Base-by-base conservation (phyloP, 495 filamentous ascomycete species). In the Oidiodendron maius region DNA sequence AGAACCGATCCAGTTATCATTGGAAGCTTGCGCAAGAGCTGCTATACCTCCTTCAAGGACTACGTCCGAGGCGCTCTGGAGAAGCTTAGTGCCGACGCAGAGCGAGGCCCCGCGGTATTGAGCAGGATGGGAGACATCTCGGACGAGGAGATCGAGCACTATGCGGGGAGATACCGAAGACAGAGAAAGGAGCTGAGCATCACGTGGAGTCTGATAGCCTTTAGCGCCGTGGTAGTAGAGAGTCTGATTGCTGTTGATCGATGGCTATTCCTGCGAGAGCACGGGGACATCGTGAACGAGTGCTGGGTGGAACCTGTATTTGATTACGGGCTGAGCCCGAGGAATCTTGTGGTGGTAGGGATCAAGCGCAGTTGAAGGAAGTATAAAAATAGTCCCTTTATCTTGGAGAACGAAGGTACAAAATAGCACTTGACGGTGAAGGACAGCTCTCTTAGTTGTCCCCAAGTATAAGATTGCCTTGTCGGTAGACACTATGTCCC, bases 251-350 rank as follows among this genome's bases (percentile, higher is more conserved):
- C 96, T 28, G 82, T 89, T 25, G 93, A 98, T 71, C 71, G 93
- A 35, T 97, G 88, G 89, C 71, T 88, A 45, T 98, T 86, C 65
- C 70, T 98, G 48, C 80, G 69, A 38, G 91, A 98, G 61, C 84
- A 94, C 55, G 57, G 72, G 23, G 70, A 77, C 20, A 70, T 76
- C 15, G 72, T 90, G 28, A 72, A 75, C 53, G 78, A 88, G 52
- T 80, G 75, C 50, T 98, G 93, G 93, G 90, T 96, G 24, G 89
- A 97, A 66, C 71, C 83, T 16, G 89, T 95, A 0, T 97, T 96
- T 67, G 89, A 93, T 52, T 96, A 95, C 66, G 64, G 68, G n/a
- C 61, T 82, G 66, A 96, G 89, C 64, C 94, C 86, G 28, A 76
- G 90, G 55, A 98, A 95, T 66, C 65, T 91, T 58, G 93, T 87